A percentile compares a stretch with the other conserved stretches of the same genome.
These are phyloP conservation scores for Nannochloris sp. DNA, from an alignment of 139 green algal species.

Conservation along the genomic window DNA sequence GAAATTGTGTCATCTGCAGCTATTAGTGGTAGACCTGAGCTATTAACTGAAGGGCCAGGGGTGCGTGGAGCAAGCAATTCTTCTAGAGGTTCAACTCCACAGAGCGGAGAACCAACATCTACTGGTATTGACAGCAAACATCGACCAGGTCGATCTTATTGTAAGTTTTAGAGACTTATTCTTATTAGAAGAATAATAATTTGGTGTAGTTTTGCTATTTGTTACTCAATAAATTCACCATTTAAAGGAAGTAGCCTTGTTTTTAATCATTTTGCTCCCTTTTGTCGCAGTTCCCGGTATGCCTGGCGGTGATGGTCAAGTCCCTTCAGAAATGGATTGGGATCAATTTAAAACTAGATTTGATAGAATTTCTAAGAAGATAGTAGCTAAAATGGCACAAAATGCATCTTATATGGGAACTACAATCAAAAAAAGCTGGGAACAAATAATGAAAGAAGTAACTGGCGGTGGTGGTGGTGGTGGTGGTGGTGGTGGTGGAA, in stretches of 20 bases:
- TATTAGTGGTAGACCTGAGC: constrained; percentile 5
- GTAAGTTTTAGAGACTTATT: too few species aligned
- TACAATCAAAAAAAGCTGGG: constrained; percentile 7
- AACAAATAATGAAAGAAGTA: constrained; percentile 17
- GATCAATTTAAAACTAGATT: constrained; percentile 21
- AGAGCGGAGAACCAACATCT: too few species aligned
- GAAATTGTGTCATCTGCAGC: constrained; percentile 27
- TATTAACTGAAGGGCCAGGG: constrained; percentile 16
- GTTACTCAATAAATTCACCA: too few species aligned
- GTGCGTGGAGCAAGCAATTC: background rate
- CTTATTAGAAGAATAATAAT: background rate
- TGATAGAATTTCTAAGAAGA: constrained; percentile 16
- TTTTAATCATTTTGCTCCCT: background rate
- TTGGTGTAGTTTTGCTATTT: background rate
- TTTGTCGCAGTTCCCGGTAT: constrained; percentile 3
- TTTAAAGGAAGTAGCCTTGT: too few species aligned
- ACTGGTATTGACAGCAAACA: too few species aligned
- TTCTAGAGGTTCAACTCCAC: background rate
- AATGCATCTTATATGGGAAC: constrained; percentile 21
- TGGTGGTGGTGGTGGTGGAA: background rate
- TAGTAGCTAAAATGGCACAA: constrained; percentile 21
- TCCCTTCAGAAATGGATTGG: constrained; percentile 10
- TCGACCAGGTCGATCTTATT: too few species aligned
- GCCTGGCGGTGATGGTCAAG: background rate
- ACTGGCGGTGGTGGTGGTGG: constrained; percentile 1